A percentile compares a stretch with the other conserved stretches of the same genome.
Conservation (phyloP, 768 basidiomycete species). For the Brasilioporus rufonigricans region DNA sequence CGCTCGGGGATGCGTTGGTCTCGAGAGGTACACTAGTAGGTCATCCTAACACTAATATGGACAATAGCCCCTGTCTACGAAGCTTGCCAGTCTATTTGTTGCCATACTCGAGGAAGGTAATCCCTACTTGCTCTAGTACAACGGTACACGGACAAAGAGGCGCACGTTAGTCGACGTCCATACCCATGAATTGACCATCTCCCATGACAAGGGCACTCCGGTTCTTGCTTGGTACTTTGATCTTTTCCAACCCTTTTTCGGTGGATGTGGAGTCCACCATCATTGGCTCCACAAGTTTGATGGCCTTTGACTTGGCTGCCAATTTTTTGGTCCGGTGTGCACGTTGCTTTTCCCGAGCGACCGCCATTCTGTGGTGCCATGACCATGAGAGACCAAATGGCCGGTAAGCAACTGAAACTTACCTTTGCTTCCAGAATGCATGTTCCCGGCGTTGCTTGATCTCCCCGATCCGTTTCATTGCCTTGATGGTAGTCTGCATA, state of each 20-base stretch:
- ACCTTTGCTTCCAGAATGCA: conserved; percentile 96
- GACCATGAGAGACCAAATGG: not conserved
- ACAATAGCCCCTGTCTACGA: conserved; percentile 18
- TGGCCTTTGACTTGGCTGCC: conserved; percentile 50
- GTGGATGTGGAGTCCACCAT: conserved; percentile 40
- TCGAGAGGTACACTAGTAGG: not conserved
- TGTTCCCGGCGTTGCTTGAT: conserved; percentile 88
- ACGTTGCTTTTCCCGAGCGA: conserved; percentile 73
- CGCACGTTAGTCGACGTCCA: conserved; percentile 69
- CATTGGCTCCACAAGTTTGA: conserved; percentile 68
- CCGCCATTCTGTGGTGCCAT: conserved; percentile 67
- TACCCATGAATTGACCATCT: conserved; percentile 86
- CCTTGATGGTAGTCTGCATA: conserved; percentile 88
- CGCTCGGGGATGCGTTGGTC: too few relatives aligned
- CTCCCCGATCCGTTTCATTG: conserved; percentile 93
- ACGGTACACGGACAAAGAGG: not conserved
- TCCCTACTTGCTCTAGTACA: not conserved
- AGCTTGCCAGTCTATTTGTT: not conserved
- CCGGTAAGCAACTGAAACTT: conserved; percentile 10
- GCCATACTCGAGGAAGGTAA: not conserved
- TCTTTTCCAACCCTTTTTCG: conserved; percentile 67
- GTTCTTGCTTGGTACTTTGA: conserved; percentile 64
- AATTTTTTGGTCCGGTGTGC: conserved; percentile 67
- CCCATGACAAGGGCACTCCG: conserved; percentile 76
- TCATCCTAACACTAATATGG: conserved; percentile 16